Conservation (phyloP, 75 land plant genomes). For the Selaginella moellendorffii region DNA sequence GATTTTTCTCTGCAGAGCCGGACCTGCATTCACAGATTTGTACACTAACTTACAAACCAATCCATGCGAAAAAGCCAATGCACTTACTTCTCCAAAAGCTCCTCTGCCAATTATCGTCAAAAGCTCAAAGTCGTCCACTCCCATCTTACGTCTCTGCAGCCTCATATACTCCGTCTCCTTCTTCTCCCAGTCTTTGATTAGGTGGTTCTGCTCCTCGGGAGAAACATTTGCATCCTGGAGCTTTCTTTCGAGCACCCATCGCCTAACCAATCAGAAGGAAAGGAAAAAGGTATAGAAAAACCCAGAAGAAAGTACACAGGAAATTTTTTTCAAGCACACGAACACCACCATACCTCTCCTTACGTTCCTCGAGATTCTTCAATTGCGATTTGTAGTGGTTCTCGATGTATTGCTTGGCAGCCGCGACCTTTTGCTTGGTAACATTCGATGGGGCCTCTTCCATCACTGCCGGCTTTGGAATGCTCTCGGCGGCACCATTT, state of each 20-base stretch:
- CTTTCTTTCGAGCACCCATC: neutral
- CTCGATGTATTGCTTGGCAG: conserved; percentile 91
- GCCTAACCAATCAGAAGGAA: no score
- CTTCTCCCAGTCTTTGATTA: neutral
- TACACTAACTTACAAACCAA: no score
- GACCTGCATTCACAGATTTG: conserved; percentile 8
- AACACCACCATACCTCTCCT: conserved; percentile 35
- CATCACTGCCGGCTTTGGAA: neutral
- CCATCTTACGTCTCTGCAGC: conserved; percentile 61
- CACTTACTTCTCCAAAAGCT: conserved; percentile 50
- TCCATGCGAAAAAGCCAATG: neutral
- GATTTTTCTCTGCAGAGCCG: conserved; percentile 57
- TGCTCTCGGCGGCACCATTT: neutral
- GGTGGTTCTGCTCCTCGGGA: neutral
- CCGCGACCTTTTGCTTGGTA: conserved; percentile 72
- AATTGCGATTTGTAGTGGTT: conserved; percentile 84
- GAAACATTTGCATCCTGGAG: neutral
- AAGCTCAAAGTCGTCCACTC: conserved; percentile 81
- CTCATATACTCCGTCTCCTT: conserved; percentile 80
- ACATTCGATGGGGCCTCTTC: conserved; percentile 58
- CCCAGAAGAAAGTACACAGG: neutral
- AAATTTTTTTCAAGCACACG: neutral
- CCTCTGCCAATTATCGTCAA: conserved; percentile 73
- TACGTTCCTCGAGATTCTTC: conserved; percentile 68
- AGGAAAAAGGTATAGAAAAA: neutral